Evolutionary conservation across 2,329 filamentous ascomycete genomes (phyloP), one percentile per base, ranked within the genome.

Genomic region (Thelonectria olida): DNA sequence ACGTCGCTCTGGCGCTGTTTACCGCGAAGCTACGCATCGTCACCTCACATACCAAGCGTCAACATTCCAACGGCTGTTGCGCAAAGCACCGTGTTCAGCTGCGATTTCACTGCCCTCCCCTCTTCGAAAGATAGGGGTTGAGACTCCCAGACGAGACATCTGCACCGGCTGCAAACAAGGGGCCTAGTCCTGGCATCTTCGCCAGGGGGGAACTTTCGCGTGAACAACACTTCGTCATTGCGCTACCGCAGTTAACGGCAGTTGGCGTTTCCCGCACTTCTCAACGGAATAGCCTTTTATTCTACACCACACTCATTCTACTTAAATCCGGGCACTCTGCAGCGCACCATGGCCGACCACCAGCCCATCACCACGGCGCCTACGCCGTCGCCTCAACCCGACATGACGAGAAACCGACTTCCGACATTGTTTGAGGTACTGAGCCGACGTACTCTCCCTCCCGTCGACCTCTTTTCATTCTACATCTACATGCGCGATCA

Each of bases 401-500:
- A 90, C 67, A 75, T 87, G 66, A 79, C 80, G 67, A 90, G 96
- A 73, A 96, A 97, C 76, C 88, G 96, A 67, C 87, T 99, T 61
- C 96, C 96, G 47, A 97, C 93, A 1, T 87, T 99, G 52, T 97
- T 97, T 75, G 96, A 99, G 80, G 96, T 99, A 57, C 83, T 99
- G 63, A 97, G 93, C 75, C 89, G 96, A 68, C 90, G 93, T 66
- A 99, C 96, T n/a, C 85, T 96, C 19, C 92, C 96, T 49, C 96
- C 96, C 0, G 95, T 99, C 59, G 96, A 99, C 74, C 84, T 99
- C 10, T 99, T 97, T 79, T 97, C 94, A 2, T 99, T 99, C 82
- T 99, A 99, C 80, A 99, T 99, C 72, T 99, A 97, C 80, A 99
- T 99, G 96, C 89, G 96, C 73, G 96, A 99, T 78, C 94, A 97